Conservation (phyloP, 2,329 filamentous ascomycete species). For the Nemania sp. region DNA sequence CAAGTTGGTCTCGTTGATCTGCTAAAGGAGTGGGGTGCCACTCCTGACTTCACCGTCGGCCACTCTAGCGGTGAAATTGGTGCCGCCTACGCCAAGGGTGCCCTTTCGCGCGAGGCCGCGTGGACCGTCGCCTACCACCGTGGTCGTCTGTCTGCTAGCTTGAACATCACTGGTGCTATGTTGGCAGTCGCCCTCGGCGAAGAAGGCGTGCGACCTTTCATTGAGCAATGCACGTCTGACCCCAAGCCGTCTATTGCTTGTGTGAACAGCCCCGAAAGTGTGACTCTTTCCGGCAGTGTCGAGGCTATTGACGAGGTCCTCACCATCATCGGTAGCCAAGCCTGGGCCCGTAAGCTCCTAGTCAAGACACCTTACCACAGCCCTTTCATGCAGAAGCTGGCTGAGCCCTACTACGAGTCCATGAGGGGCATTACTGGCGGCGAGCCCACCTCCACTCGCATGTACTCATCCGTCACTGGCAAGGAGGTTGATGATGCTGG, state of each 20-base stretch:
- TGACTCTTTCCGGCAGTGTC: slow-evolving; percentile 38
- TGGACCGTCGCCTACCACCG: slow-evolving; percentile 40
- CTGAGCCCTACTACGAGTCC: slow-evolving; percentile 41
- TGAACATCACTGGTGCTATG: slow-evolving; percentile 36
- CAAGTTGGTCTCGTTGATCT: slow-evolving; percentile 38
- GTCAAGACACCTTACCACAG: slow-evolving; percentile 52
- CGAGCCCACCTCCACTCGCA: slow-evolving; percentile 25
- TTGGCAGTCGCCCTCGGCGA: slow-evolving; percentile 38
- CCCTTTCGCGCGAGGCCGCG: slow-evolving; percentile 40
- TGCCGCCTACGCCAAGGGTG: slow-evolving; percentile 48
- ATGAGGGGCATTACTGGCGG: slow-evolving; percentile 31
- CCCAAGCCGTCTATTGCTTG: slow-evolving; percentile 38
- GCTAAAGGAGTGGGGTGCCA: slow-evolving; percentile 39
- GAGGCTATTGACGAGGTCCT: slow-evolving; percentile 39
- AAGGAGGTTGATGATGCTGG: slow-evolving; percentile 32
- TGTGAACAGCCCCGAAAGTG: slow-evolving; percentile 38
- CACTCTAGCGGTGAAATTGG: slow-evolving; percentile 50
- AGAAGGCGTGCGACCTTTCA: slow-evolving; percentile 30
- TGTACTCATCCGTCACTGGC: slow-evolving; percentile 40
- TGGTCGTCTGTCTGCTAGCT: slow-evolving; percentile 36
- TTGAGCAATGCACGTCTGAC: slow-evolving; percentile 33
- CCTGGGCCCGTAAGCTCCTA: slow-evolving; percentile 43
- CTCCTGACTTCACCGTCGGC: slow-evolving; percentile 43
- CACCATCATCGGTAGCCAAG: slow-evolving; percentile 36
- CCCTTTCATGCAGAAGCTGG: slow-evolving; percentile 45